Conservation (phyloP, 805 yeast genomes). For the Priceomyces medius region DNA sequence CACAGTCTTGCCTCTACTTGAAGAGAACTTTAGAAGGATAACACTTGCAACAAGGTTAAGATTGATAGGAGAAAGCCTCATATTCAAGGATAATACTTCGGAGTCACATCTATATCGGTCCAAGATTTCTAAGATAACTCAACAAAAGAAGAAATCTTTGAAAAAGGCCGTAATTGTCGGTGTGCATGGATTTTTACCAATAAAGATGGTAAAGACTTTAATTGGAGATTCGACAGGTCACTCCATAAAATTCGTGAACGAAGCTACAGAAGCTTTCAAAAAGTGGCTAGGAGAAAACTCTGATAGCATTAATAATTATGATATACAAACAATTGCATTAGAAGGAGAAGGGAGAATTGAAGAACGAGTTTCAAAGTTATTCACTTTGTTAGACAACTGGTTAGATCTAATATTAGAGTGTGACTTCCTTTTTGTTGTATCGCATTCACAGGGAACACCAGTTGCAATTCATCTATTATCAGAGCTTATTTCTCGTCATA, state of each 20-base stretch:
- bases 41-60: conserved; percentile 23
- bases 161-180: conserved; percentile 33
- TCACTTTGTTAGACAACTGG: conserved; percentile 35
- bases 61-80: conserved; percentile 20
- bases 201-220: conserved; percentile 34
- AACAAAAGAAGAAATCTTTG: conserved; percentile 10
- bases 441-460: conserved; percentile 35
- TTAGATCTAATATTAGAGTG: conserved; percentile 20
- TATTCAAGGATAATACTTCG: conserved; percentile 19
- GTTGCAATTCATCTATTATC: conserved; percentile 30
- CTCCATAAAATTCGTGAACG: conserved; percentile 26
- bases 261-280: conserved; percentile 28
- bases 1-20: conserved; percentile 22
- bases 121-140: conserved; percentile 5
- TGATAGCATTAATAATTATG: conserved; percentile 11
- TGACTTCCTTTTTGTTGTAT: conserved; percentile 33
- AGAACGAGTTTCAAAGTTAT: conserved; percentile 26
- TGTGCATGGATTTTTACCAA: conserved; percentile 41
- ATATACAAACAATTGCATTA: conserved; percentile 36
- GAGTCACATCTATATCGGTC: conserved; percentile 29
- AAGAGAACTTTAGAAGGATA: conserved; percentile 21
- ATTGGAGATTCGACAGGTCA: conserved; percentile 40
- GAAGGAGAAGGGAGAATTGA: conserved; percentile 40
- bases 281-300: conserved; percentile 22
- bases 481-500: conserved; percentile 13